Evolutionary conservation across 768 basidiomycete genomes (phyloP).

Genomic region (Clathrus columnatus): DNA sequence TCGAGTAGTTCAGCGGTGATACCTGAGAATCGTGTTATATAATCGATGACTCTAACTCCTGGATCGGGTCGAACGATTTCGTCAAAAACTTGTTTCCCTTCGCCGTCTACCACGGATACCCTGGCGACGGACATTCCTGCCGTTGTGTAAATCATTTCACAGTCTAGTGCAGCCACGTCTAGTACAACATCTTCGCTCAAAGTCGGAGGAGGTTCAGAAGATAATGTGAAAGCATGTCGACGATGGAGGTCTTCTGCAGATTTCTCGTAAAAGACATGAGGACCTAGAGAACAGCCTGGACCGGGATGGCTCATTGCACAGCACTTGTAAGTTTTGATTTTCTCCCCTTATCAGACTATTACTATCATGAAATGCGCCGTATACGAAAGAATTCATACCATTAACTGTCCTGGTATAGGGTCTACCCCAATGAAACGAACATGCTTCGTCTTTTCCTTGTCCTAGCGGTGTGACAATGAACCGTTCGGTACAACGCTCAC

Average conservation of each 20-base stretch:
- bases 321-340: conserved; percentile 63
- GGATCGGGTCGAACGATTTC: conserved; percentile 75
- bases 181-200: conserved; percentile 34
- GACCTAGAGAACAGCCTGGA: conserved; percentile 67
- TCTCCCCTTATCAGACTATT: conserved; percentile 46
- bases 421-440: conserved; percentile 80
- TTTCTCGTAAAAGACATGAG: conserved; percentile 87
- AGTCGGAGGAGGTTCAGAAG: conserved; percentile 18
- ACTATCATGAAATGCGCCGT: neutral
- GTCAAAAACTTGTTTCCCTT: conserved; percentile 71
- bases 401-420: conserved; percentile 50
- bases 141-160: conserved; percentile 95
- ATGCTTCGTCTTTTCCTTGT: conserved; percentile 49
- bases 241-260: conserved; percentile 56
- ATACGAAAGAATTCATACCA: conserved; percentile 37
- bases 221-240: conserved; percentile 63
- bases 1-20: conserved; percentile 51
- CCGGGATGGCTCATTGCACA: conserved; percentile 55
- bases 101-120: conserved; percentile 78
- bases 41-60: conserved; percentile 55
- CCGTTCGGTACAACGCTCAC: conserved; percentile 68
- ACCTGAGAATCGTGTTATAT: conserved; percentile 56
- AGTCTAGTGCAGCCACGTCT: conserved; percentile 85
- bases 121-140: conserved; percentile 87
- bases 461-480: conserved; percentile 42